Conservation (phyloP, 352 stramenopile species). For the Phytopythium boreale region DNA sequence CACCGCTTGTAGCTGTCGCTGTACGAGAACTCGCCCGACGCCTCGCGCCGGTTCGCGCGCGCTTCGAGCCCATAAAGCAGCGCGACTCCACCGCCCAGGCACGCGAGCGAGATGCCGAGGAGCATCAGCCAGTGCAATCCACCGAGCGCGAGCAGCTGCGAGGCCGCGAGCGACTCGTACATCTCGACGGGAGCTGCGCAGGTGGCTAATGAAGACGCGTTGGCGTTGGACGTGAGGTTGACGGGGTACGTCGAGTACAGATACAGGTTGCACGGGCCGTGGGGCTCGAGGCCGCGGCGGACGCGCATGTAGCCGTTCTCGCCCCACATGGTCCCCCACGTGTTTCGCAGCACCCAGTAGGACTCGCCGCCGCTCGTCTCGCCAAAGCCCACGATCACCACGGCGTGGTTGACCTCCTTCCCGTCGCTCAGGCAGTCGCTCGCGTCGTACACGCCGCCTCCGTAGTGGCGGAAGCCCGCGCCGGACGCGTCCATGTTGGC, state of each 20-base stretch:
- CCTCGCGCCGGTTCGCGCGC: constrained; percentile 36
- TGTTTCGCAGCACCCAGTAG: constrained; percentile 91
- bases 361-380: constrained; percentile 62
- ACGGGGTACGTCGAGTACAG: constrained; percentile 70
- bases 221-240: constrained; percentile 31
- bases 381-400: constrained; percentile 85
- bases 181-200: constrained; percentile 26
- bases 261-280: constrained; percentile 76
- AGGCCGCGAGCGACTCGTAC: constrained; percentile 38
- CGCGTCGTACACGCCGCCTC: constrained; percentile 83
- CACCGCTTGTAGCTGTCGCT: constrained; percentile 58
- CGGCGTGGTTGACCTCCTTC: constrained; percentile 83
- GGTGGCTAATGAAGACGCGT: constrained; percentile 19
- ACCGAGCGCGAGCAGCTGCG: constrained; percentile 37
- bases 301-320: constrained; percentile 84
- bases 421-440: constrained; percentile 69
- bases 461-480: constrained; percentile 83
- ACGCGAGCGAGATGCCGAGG: constrained; percentile 31
- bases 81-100: constrained; percentile 31
- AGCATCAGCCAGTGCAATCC: constrained; percentile 38
- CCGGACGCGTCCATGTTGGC: constrained; percentile 74
- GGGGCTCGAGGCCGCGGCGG: constrained; percentile 22
- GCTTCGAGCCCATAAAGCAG: constrained; percentile 47
- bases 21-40: constrained; percentile 38
- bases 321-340: constrained; percentile 88